phyloP scores from a whole-genome alignment of 2,329 filamentous ascomycete species.

The Epichloe baconii region DNA sequence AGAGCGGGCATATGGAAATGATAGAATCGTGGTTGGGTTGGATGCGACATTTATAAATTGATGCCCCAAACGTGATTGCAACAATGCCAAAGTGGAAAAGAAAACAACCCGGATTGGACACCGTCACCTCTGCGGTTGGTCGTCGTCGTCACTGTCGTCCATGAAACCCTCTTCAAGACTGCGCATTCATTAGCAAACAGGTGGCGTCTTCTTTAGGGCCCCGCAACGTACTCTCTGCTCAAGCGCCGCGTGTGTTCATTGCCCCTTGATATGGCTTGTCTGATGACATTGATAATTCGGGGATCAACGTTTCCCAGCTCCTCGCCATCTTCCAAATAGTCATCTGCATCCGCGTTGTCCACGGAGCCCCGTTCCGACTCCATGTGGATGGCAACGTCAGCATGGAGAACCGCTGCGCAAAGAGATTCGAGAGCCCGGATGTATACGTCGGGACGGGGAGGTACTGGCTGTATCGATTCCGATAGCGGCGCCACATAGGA shows the following conservation, averaged over 20 bases:
- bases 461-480: conserved; percentile 59
- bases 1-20: not conserved
- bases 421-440: conserved; percentile 37
- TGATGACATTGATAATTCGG: conserved; percentile 28
- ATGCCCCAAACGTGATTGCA: not conserved
- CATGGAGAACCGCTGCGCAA: conserved; percentile 21
- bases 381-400: conserved; percentile 30
- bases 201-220: not conserved
- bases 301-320: conserved; percentile 50
- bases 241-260: conserved; percentile 46
- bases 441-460: conserved; percentile 52
- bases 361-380: conserved; percentile 26
- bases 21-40: not conserved
- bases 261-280: conserved; percentile 19
- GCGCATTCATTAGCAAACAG: conserved; percentile 8
- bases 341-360: conserved; percentile 36
- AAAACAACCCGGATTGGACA: not conserved
- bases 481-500: conserved; percentile 58
- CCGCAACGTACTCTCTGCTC: conserved; percentile 52
- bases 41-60: not conserved
- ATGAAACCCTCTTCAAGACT: conserved; percentile 26
- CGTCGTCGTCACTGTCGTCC: conserved; percentile 31
- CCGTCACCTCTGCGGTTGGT: conserved; percentile 14
- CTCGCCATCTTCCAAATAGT: conserved; percentile 40
- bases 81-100: not conserved